A percentile compares a stretch with the other conserved stretches of the same genome.
Evolutionary conservation across 352 stramenopile genomes (phyloP).

Genomic region (Globisporangium mamillatum): DNA sequence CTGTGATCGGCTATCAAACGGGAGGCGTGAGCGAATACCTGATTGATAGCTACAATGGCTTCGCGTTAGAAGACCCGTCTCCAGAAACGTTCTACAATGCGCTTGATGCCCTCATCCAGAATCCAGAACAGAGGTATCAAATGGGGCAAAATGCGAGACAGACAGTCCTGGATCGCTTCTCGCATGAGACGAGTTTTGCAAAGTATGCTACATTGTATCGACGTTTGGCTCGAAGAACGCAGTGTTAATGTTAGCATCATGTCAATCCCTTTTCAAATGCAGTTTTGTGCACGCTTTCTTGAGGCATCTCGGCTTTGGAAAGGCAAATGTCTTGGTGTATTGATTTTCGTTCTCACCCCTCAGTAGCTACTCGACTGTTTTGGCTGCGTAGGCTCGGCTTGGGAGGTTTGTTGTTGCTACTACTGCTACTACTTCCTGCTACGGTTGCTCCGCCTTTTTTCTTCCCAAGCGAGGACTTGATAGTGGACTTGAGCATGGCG

Average conservation of each 20-base stretch:
- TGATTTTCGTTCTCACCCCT: neutral
- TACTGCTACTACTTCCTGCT: slow-evolving; percentile 21
- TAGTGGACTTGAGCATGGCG: slow-evolving; percentile 31
- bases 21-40: slow-evolving; percentile 47
- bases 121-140: slow-evolving; percentile 18
- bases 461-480: slow-evolving; percentile 37
- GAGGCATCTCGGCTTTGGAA: neutral
- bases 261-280: neutral
- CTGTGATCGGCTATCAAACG: slow-evolving; percentile 47
- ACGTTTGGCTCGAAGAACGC: slow-evolving; percentile 13
- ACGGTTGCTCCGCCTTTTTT: slow-evolving; percentile 29
- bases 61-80: slow-evolving; percentile 33
- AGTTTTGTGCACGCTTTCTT: neutral
- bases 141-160: slow-evolving; percentile 33
- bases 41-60: slow-evolving; percentile 38
- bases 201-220: slow-evolving; percentile 45
- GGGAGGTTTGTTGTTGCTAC: slow-evolving; percentile 18
- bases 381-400: slow-evolving; percentile 11
- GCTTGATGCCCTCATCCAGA: slow-evolving; percentile 26
- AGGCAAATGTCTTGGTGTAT: neutral
- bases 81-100: slow-evolving; percentile 25
- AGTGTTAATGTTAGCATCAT: neutral
- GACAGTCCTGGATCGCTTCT: slow-evolving; percentile 40
- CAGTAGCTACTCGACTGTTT: slow-evolving; percentile 11
- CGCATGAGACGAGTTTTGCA: slow-evolving; percentile 17